A percentile compares a stretch with the other conserved stretches of the same genome.
Conservation (phyloP, 305 asterid species). For the Fraxinus sp. region DNA sequence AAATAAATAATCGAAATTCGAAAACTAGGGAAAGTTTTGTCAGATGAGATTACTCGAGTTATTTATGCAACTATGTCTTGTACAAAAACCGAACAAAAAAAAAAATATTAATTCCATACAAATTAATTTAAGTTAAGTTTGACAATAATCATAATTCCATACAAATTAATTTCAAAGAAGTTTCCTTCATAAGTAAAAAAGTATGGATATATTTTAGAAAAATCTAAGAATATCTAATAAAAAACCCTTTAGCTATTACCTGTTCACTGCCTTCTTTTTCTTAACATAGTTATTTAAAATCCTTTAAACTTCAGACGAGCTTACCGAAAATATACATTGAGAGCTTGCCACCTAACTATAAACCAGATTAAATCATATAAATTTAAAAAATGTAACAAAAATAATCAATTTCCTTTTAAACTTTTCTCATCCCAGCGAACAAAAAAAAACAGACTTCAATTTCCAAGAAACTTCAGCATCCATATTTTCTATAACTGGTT, state of each 20-base stretch:
- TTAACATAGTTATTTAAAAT: background rate
- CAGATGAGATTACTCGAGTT: background rate
- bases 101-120: background rate
- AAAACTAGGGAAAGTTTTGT: background rate
- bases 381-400: background rate
- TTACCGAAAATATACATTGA: background rate
- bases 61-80: background rate
- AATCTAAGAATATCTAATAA: background rate
- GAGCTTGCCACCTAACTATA: background rate
- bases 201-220: background rate
- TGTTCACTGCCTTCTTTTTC: background rate
- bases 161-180: background rate
- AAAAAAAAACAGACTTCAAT: background rate
- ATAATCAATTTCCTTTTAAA: background rate
- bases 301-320: background rate
- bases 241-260: background rate
- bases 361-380: background rate
- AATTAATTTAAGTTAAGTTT: background rate
- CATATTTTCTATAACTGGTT: background rate
- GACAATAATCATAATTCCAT: slow-evolving; percentile 8
- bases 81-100: background rate
- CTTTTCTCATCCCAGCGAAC: background rate
- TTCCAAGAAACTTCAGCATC: slow-evolving; percentile 13
- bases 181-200: background rate
- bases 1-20: background rate